phyloP scores from a whole-genome alignment of 768 basidiomycete species.

The Collybia sordida region DNA sequence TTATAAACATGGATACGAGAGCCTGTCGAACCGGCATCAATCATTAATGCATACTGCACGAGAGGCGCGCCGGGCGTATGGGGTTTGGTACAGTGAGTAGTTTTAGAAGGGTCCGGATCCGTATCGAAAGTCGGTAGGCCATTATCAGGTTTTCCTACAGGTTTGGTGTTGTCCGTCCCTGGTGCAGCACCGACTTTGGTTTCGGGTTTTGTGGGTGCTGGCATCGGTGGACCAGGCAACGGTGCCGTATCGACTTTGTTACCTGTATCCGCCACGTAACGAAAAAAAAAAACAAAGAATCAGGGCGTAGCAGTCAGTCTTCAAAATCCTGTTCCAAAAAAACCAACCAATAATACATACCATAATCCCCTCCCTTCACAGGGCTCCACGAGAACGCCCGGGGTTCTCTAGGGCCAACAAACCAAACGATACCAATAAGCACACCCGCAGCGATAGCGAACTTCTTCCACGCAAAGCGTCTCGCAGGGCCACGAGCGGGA shows the following conservation, averaged over 20 bases:
- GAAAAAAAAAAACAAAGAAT: too few species aligned
- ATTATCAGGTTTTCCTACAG: conserved; percentile 7
- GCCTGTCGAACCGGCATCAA: conserved; percentile 97
- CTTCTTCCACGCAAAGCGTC: conserved; percentile 61
- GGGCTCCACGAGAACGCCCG: conserved; percentile 18
- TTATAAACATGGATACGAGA: conserved; percentile 99
- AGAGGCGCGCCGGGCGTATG: conserved; percentile 49
- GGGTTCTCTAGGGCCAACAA: conserved; percentile 53
- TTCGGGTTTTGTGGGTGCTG: conserved; percentile 4
- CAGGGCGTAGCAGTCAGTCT: too few species aligned
- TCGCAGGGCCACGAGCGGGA: conserved; percentile 31
- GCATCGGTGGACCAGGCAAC: conserved; percentile 4
- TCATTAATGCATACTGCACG: conserved; percentile 94
- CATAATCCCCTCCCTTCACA: neutral
- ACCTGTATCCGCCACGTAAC: neutral
- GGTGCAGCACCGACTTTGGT: neutral
- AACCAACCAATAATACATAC: neutral
- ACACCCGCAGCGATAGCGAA: conserved; percentile 58
- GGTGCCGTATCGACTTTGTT: neutral
- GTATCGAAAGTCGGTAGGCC: conserved; percentile 61
- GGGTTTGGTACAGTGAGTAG: conserved; percentile 68
- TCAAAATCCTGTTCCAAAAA: too few species aligned
- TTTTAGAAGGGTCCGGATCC: conserved; percentile 73
- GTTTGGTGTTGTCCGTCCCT: conserved; percentile 9
- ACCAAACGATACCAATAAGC: conserved; percentile 61